Evolutionary conservation across 441 rosid species (phyloP), one percentile per base, ranked within the genome.

Genomic region (Erodium moschatum): DNA sequence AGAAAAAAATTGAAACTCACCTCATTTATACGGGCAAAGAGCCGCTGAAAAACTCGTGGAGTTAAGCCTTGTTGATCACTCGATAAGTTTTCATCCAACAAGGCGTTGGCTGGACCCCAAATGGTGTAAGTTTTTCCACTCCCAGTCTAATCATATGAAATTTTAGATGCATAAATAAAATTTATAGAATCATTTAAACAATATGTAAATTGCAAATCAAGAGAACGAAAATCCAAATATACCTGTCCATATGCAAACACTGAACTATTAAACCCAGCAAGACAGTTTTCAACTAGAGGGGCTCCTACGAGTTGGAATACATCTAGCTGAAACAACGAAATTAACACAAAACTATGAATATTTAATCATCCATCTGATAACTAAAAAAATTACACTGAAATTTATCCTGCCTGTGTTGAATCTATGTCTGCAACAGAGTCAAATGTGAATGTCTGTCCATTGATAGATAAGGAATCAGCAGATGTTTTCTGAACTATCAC

Each of bases 161-260:
- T 61, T 74, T 69, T 61, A 75, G 65, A 58, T 63, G 67, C 12
- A 29, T 42, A 29, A 54, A 42, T 35, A 31, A 50, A 73, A 65
- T 68, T 74, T 16, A 35, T 58, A 44, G 44, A 63, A 58, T 68
- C 18, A 75, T 46, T 13, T 64, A 12, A 46, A 67, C 31, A 40
- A 67, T 77, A 68, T 60, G 61, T 18, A 70, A 52, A 13, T 24
- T 12, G 46, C 33, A 46, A 71, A 12, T 1, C 58, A 72, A 65
- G 29, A 15, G 20, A 40, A 52, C 64, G 63, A 27, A 65, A 58
- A 33, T 1, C 42, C 33, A 64, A 33, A 61, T 33, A 33, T 71
- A 96, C 98, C 98, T 96, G 99, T 72, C 99, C 99, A 65, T 92
- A 96, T 31, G 98, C 99, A 82, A 96, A 96, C 11, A 96, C 96